phyloP scores from a whole-genome alignment of 2,329 filamentous ascomycete species.

The Thielaviopsis ethacetica region DNA sequence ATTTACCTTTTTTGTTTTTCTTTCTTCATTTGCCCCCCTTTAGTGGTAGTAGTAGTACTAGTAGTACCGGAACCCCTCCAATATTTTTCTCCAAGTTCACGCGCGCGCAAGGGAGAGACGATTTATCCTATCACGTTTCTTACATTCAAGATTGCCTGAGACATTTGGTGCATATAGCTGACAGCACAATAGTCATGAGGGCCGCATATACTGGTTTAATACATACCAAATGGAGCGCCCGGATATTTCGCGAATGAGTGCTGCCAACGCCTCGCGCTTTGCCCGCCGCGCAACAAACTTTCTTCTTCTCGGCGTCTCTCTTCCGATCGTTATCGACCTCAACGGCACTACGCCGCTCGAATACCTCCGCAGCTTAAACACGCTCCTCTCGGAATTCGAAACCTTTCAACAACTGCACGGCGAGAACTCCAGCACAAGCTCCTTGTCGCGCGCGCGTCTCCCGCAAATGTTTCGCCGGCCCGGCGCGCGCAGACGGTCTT shows the following conservation, averaged over 20 bases:
- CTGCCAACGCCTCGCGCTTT: conserved; percentile 70
- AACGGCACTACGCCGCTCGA: conserved; percentile 66
- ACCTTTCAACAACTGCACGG: conserved; percentile 79
- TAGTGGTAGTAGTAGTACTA: too few relatives aligned
- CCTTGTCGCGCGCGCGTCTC: conserved; percentile 61
- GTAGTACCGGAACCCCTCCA: neutral
- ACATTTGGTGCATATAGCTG: too few relatives aligned
- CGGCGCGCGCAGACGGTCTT: conserved; percentile 34
- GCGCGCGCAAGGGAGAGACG: too few relatives aligned
- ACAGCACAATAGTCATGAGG: conserved; percentile 53
- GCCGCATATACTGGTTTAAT: conserved; percentile 95
- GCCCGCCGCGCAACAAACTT: conserved; percentile 86
- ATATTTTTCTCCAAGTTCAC: neutral
- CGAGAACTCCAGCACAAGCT: conserved; percentile 54
- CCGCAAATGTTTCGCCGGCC: conserved; percentile 69
- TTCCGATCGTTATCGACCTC: conserved; percentile 79
- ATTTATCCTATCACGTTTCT: too few relatives aligned
- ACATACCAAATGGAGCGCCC: conserved; percentile 78
- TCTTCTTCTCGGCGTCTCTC: conserved; percentile 77
- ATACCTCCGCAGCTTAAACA: conserved; percentile 73
- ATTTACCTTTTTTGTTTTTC: neutral
- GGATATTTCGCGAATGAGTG: conserved; percentile 68
- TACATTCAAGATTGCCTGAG: too few relatives aligned
- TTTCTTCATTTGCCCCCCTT: neutral
- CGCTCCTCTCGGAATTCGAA: conserved; percentile 80